Evolutionary conservation across 345 rosid species (phyloP).

Genomic region (Eucalyptus marginata): DNA sequence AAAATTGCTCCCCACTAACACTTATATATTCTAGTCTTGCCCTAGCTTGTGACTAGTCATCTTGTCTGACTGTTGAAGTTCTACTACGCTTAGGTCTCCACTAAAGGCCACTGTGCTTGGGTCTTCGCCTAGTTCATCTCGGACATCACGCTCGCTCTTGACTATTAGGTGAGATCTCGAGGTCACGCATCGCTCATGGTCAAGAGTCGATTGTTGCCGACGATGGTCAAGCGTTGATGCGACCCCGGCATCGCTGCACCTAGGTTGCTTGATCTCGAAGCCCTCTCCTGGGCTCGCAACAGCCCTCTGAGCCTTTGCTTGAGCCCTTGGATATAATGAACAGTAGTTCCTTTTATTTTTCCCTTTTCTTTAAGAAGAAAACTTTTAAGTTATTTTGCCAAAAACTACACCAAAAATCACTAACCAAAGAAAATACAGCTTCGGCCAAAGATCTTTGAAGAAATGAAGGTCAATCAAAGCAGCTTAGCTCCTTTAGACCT

Average conservation of each 20-base stretch:
- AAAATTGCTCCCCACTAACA: not conserved
- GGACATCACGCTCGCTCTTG: not conserved
- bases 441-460: not conserved
- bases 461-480: not conserved
- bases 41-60: too few species aligned
- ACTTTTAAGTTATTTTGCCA: not conserved
- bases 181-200: not conserved
- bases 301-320: not conserved
- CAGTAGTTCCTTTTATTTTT: not conserved
- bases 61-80: too few species aligned
- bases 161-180: accelerated
- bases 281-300: not conserved
- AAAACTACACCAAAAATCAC: not conserved
- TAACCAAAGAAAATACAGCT: not conserved
- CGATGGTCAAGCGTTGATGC: too few species aligned
- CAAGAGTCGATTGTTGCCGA: too few species aligned
- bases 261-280: not conserved
- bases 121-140: too few species aligned
- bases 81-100: too few species aligned
- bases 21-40: not conserved
- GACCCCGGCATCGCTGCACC: not conserved
- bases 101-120: too few species aligned
- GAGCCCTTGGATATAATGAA: not conserved
- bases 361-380: not conserved
- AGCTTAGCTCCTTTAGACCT: not conserved